A percentile compares a stretch with the other conserved stretches of the same genome.
These are phyloP conservation scores for Termitomyces sp. DNA, from an alignment of 1,284 basidiomycete genomes.

Conservation along the genomic window DNA sequence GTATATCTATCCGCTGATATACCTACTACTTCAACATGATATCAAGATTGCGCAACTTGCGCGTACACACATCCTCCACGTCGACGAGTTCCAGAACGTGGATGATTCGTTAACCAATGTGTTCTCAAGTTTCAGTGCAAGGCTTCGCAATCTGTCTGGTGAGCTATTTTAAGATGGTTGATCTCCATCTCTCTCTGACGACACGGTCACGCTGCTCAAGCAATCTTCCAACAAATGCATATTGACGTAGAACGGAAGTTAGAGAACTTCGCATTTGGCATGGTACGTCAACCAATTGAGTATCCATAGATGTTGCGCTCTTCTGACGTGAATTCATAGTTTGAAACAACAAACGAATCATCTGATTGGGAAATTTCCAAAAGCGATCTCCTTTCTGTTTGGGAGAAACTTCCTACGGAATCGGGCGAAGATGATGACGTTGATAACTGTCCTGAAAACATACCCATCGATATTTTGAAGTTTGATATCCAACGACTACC, in stretches of 20 bases:
- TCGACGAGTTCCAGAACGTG: neutral
- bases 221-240: conserved; percentile 9
- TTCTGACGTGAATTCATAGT: neutral
- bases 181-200: neutral
- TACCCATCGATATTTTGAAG: neutral
- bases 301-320: neutral
- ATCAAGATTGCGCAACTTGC: neutral
- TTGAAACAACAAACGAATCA: neutral
- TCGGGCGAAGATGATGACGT: neutral
- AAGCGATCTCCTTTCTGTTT: neutral
- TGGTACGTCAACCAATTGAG: neutral
- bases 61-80: neutral
- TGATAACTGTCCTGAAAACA: neutral
- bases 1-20: conserved; percentile 6
- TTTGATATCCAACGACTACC: neutral
- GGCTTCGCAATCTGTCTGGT: neutral
- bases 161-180: neutral
- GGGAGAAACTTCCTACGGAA: neutral
- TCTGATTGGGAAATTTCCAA: neutral
- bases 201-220: no score
- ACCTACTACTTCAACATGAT: neutral
- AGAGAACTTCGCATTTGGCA: conserved; percentile 8
- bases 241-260: neutral
- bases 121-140: neutral
- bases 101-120: neutral